Percentiles rank a stretch among this genome's conserved stretches.
Evolutionary conservation across 805 yeast genomes (phyloP).

Genomic region (Torulaspora quercuum): DNA sequence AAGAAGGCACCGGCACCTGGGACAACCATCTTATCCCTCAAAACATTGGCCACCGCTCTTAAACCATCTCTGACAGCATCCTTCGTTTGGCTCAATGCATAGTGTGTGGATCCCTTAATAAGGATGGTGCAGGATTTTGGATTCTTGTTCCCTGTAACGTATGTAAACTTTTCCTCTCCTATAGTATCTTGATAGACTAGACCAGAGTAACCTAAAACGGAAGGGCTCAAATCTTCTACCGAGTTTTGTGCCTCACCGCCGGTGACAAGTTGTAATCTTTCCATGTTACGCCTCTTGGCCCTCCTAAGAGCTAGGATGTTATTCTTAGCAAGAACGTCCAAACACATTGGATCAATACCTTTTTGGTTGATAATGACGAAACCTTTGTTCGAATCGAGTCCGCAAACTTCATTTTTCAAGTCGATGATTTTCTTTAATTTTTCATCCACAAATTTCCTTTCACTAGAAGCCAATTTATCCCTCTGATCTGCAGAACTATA

Average conservation of each 20-base stretch:
- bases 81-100: slow-evolving; percentile 84
- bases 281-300: slow-evolving; percentile 99
- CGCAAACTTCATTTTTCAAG: slow-evolving; percentile 88
- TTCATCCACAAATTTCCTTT: slow-evolving; percentile 90
- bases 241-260: slow-evolving; percentile 98
- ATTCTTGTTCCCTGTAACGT: slow-evolving; percentile 82
- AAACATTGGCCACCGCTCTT: slow-evolving; percentile 87
- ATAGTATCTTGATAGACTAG: slow-evolving; percentile 85
- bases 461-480: slow-evolving; percentile 88
- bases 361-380: slow-evolving; percentile 96
- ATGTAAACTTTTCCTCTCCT: slow-evolving; percentile 97
- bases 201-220: slow-evolving; percentile 83
- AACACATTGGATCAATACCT: slow-evolving; percentile 97
- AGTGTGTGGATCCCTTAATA: slow-evolving; percentile 89
- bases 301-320: slow-evolving; percentile 92
- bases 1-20: slow-evolving; percentile 99
- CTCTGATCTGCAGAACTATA: slow-evolving; percentile 95
- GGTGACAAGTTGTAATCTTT: slow-evolving; percentile 89
- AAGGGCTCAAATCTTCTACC: slow-evolving; percentile 84
- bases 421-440: slow-evolving; percentile 88
- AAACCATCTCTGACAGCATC: slow-evolving; percentile 98
- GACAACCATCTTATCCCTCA: slow-evolving; percentile 77
- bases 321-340: slow-evolving; percentile 89
- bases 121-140: slow-evolving; percentile 90
- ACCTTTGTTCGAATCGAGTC: slow-evolving; percentile 62